These are phyloP conservation scores for Moricandia moricandioides DNA, from an alignment of 345 rosid genomes.

Conservation along the genomic window DNA sequence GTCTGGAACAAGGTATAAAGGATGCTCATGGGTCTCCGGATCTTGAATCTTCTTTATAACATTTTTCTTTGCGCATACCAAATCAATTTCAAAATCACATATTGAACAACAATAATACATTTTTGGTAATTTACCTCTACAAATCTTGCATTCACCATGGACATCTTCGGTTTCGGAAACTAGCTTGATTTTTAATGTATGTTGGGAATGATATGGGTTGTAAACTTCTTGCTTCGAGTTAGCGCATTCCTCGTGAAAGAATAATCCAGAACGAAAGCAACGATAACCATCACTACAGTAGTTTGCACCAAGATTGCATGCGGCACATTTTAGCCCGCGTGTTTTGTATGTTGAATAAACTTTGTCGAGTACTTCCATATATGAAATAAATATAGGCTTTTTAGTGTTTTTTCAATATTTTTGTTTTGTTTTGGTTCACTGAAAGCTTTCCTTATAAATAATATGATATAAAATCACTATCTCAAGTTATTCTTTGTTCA, in stretches of 20 bases:
- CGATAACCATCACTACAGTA: not conserved
- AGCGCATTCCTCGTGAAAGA: not conserved
- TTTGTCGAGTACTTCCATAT: not conserved
- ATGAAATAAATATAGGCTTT: not conserved
- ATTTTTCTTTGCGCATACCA: not conserved
- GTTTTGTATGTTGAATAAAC: not conserved
- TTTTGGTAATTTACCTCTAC: not conserved
- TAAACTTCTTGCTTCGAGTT: not conserved
- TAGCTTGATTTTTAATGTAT: not conserved
- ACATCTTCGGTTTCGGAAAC: not conserved
- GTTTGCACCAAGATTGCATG: not conserved
- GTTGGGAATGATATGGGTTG: not conserved
- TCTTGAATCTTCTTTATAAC: not conserved
- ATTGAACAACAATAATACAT: not conserved
- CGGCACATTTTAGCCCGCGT: not conserved
- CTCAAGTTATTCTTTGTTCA: not conserved
- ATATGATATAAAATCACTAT: not conserved
- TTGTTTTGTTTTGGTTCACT: not conserved
- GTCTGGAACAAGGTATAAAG: not conserved
- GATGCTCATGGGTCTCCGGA: not conserved
- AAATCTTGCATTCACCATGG: not conserved
- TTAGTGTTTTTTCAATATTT: not conserved
- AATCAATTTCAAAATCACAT: not conserved
- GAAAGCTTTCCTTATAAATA: not conserved
- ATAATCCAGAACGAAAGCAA: not conserved